Evolutionary conservation across 2,329 filamentous ascomycete species (phyloP).

Genomic region (Pseudocercospora cruenta): DNA sequence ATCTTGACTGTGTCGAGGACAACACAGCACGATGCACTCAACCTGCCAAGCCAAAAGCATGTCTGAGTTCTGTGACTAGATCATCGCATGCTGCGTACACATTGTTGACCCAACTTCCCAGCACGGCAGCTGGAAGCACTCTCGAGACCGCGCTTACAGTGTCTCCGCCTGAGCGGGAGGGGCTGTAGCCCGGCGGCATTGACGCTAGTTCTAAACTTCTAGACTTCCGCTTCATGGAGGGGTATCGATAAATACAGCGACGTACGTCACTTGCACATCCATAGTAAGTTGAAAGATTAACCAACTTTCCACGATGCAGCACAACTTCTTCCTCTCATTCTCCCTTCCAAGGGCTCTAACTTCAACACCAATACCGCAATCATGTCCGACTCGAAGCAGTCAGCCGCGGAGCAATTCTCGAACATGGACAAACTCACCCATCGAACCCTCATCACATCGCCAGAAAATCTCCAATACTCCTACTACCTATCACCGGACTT

Average conservation of each 20-base stretch:
- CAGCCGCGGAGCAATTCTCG: slow-evolving; percentile 18
- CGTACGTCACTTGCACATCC: slow-evolving; percentile 5
- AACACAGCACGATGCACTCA: not conserved
- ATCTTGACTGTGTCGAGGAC: not conserved
- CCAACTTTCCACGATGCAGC: not conserved
- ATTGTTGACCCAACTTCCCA: not conserved
- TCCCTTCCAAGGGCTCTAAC: not conserved
- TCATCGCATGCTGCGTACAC: not conserved
- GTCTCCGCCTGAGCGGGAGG: not conserved
- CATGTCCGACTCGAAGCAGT: slow-evolving; percentile 3
- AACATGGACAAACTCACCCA: slow-evolving; percentile 34
- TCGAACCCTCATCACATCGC: slow-evolving; percentile 31
- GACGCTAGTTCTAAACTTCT: not conserved
- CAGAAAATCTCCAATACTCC: slow-evolving; percentile 34
- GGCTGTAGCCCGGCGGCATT: not conserved
- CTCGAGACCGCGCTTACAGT: not conserved
- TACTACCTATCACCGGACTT: slow-evolving; percentile 37
- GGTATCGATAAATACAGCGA: slow-evolving; percentile 1
- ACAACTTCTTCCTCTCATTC: not conserved
- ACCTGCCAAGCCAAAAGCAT: not conserved
- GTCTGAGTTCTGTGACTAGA: not conserved
- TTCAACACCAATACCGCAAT: not conserved
- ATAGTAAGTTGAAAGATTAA: not conserved
- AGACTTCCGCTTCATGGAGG: not conserved
- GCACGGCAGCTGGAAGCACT: not conserved